A percentile compares a stretch with the other conserved stretches of the same genome.
Conservation (phyloP, 2,329 filamentous ascomycete species). For the Aspergillus candidus region DNA sequence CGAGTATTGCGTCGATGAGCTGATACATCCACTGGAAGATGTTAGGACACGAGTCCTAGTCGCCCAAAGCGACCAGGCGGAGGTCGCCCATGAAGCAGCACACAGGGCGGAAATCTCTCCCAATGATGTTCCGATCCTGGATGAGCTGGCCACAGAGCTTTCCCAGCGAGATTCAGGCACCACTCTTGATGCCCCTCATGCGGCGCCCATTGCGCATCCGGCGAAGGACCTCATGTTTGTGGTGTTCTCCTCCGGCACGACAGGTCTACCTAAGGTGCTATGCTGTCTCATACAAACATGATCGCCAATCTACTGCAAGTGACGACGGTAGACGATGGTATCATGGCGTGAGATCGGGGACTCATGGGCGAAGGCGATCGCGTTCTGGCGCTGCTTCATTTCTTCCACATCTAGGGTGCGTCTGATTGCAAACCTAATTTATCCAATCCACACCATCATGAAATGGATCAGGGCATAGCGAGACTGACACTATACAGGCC, state of each 20-base stretch:
- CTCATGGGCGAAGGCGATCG: constrained; percentile 6
- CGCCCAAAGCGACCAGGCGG: constrained; percentile 3
- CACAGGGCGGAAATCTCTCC: constrained; percentile 3
- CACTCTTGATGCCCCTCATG: background rate
- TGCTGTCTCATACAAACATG: constrained; percentile 15
- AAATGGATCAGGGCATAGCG: too few species aligned
- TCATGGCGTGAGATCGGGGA: constrained; percentile 4
- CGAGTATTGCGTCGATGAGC: constrained; percentile 17
- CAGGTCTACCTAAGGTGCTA: constrained; percentile 21
- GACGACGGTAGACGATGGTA: constrained; percentile 3
- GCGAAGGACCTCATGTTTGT: constrained; percentile 13
- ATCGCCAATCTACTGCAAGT: constrained; percentile 11
- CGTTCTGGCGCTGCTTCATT: constrained; percentile 10
- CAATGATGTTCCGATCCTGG: constrained; percentile 9
- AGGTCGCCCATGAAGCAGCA: constrained; percentile 6
- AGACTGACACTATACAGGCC: background rate
- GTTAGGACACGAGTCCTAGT: constrained; percentile 9
- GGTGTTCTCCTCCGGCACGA: constrained; percentile 25
- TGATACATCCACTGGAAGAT: constrained; percentile 12
- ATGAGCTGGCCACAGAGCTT: constrained; percentile 3
- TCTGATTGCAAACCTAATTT: background rate
- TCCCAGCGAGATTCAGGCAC: too few species aligned
- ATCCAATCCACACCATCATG: too few species aligned
- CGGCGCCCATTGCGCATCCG: constrained; percentile 3
- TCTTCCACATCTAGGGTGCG: constrained; percentile 16